Base-by-base conservation (phyloP, 352 stramenopile species). In the Globisporangium yorkense region DNA sequence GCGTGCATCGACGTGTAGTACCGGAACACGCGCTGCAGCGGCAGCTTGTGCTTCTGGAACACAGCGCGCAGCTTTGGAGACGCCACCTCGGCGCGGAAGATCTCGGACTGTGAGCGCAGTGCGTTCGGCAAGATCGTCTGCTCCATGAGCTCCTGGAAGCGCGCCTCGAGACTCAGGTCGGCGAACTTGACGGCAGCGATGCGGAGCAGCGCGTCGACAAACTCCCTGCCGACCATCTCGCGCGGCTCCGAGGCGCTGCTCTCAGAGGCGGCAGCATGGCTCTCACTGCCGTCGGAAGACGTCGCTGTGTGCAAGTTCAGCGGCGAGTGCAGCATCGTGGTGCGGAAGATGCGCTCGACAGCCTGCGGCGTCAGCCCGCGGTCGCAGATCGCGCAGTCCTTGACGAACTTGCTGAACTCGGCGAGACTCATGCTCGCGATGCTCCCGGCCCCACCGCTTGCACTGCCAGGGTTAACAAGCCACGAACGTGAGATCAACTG, bases 1-100 rank as follows among this genome's bases (percentile, higher is more conserved):
- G 73, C 70, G 51, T 91, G 74, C 80, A 93, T 89, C 18, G 76
- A 87, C 31, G 81, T 70, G 59, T 91, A 93, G 61, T 93, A 93
- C 8, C 79, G 77, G 51, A 93, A 93, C 31, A 90, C 65, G n/a
- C 72, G 67, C 57, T 91, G 84, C 20, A 93, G 74, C 18, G 65
- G 56, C 16, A 59, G 63, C 53, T 93, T 93, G 71, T 89, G 74
- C 33, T 79, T 73, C 44, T 89, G 75, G 59, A 88, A 91, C 5
- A 93, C 77, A 7, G 79, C 79, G 2, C 75, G 78, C 27, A 93
- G 71, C 45, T 90, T 88, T 15, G 75, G 70, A 21, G 77, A 72
- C 27, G 75, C 75, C n/a, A 89, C 75, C 51, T 87, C 74, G 35
- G 76, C 78, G 47, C 83, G 80, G 57, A 93, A 93, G 27, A 89